Percentiles rank a stretch among this genome's conserved stretches.
Evolutionary conservation across 1,284 basidiomycete genomes (phyloP).

Genomic region (Ustilago lituana): DNA sequence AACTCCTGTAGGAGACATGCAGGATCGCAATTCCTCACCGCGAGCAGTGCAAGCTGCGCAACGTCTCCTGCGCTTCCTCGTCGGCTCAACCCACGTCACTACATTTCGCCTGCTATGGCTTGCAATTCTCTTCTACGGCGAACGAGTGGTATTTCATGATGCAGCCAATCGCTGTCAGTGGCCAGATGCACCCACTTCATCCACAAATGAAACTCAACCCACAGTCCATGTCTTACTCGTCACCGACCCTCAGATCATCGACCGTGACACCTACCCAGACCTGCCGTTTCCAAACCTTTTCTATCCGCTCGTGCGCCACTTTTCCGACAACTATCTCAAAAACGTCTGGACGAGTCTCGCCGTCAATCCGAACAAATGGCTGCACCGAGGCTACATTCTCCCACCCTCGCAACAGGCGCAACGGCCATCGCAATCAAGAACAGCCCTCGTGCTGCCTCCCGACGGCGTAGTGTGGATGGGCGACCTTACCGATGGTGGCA

Average conservation of each 20-base stretch:
- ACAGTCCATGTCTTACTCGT: constrained; percentile 37
- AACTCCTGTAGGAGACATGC: constrained; percentile 10
- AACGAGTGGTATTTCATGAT: constrained; percentile 32
- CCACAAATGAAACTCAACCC: constrained; percentile 2
- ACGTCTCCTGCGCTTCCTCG: constrained; percentile 9
- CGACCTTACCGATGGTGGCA: constrained; percentile 50
- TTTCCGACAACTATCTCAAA: constrained; percentile 49
- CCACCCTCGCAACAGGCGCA: constrained; percentile 8
- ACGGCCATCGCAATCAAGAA: background rate
- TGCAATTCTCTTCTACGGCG: constrained; percentile 37
- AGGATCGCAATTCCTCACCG: constrained; percentile 4
- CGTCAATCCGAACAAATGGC: constrained; percentile 44
- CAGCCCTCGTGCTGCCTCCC: constrained; percentile 23
- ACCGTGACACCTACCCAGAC: constrained; percentile 35
- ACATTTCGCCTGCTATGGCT: constrained; percentile 37
- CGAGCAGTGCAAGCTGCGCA: constrained; percentile 7
- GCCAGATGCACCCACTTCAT: constrained; percentile 17
- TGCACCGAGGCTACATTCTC: constrained; percentile 15
- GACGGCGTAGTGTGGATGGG: constrained; percentile 54
- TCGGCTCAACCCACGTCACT: constrained; percentile 22
- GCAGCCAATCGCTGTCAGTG: constrained; percentile 35
- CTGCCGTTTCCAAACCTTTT: constrained; percentile 18
- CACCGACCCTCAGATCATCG: constrained; percentile 50
- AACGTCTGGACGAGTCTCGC: constrained; percentile 40
- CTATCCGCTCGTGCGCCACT: constrained; percentile 34